Evolutionary conservation across 352 stramenopile species (phyloP).

Genomic region (Phytophthora fragariaefolia): DNA sequence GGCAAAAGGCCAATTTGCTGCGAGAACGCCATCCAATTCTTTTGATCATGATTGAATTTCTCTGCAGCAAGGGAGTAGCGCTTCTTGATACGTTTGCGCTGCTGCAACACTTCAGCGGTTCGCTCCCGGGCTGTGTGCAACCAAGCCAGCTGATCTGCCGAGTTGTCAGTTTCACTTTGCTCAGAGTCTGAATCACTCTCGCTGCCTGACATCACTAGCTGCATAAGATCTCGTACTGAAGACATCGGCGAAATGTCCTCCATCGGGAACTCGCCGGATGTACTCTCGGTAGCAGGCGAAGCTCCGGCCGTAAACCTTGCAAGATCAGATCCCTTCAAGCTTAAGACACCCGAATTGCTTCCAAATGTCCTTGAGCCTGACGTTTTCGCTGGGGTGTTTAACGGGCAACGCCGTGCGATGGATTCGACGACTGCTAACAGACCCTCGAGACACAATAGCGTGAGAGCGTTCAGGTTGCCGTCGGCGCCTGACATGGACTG

Average conservation of each 20-base stretch:
- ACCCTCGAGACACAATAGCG: slow-evolving; percentile 74
- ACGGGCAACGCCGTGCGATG: slow-evolving; percentile 87
- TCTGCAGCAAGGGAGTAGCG: slow-evolving; percentile 89
- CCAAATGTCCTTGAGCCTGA: slow-evolving; percentile 36
- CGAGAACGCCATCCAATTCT: slow-evolving; percentile 92
- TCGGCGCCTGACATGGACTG: slow-evolving; percentile 73
- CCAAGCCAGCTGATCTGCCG: slow-evolving; percentile 74
- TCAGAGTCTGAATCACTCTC: slow-evolving; percentile 82
- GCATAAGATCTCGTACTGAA: slow-evolving; percentile 84
- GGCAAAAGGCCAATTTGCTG: slow-evolving; percentile 89
- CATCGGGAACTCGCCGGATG: slow-evolving; percentile 54
- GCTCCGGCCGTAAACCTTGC: slow-evolving; percentile 63
- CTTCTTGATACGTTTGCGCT: slow-evolving; percentile 93
- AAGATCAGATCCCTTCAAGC: slow-evolving; percentile 70
- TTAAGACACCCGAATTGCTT: slow-evolving; percentile 43
- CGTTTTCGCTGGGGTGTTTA: slow-evolving; percentile 42
- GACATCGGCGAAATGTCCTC: slow-evolving; percentile 88
- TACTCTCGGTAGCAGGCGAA: slow-evolving; percentile 31
- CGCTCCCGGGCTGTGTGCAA: slow-evolving; percentile 85
- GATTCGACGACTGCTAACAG: slow-evolving; percentile 96
- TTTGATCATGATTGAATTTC: slow-evolving; percentile 95
- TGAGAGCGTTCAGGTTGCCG: slow-evolving; percentile 71
- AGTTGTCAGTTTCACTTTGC: slow-evolving; percentile 47
- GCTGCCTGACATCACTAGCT: slow-evolving; percentile 80
- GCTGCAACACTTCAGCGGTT: slow-evolving; percentile 89